Conservation (phyloP, 2,329 filamentous ascomycete genomes). For the Dactylellina haptotyla region DNA sequence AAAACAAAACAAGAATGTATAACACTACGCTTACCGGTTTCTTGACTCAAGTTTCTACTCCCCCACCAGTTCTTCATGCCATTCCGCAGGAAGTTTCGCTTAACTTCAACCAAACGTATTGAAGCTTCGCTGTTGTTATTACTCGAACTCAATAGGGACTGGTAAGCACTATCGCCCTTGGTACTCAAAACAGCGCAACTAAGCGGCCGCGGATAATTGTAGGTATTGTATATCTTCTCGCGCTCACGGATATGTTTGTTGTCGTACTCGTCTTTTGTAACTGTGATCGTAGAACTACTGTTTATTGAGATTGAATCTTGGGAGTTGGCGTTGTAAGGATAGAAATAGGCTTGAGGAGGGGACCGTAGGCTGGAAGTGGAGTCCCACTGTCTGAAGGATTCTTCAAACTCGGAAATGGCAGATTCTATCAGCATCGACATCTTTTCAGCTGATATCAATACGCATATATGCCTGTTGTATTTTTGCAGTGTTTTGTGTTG, state of each 20-base stretch:
- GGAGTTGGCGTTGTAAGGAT: slow-evolving; percentile 5
- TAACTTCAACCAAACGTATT: neutral
- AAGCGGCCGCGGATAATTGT: slow-evolving; percentile 25
- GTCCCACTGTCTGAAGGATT: slow-evolving; percentile 20
- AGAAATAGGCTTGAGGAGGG: neutral
- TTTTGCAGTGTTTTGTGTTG: slow-evolving; percentile 3
- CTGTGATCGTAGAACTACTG: neutral
- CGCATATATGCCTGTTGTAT: neutral
- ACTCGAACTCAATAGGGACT: neutral
- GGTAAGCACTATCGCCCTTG: neutral
- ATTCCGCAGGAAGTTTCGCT: neutral
- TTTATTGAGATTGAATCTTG: neutral
- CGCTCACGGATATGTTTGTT: slow-evolving; percentile 1
- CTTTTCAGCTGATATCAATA: neutral
- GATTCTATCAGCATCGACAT: neutral
- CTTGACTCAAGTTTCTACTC: neutral
- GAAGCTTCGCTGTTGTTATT: neutral
- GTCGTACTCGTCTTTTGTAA: slow-evolving; percentile 15
- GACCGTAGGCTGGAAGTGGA: neutral
- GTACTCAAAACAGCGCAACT: slow-evolving; percentile 3
- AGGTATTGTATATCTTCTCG: slow-evolving; percentile 2
- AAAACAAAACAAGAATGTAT: neutral
- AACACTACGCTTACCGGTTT: neutral
- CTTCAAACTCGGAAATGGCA: slow-evolving; percentile 31
- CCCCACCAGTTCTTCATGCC: slow-evolving; percentile 4